Base-by-base conservation (phyloP, 108 stramenopile species). In the Hondaea fermentalgiana region DNA sequence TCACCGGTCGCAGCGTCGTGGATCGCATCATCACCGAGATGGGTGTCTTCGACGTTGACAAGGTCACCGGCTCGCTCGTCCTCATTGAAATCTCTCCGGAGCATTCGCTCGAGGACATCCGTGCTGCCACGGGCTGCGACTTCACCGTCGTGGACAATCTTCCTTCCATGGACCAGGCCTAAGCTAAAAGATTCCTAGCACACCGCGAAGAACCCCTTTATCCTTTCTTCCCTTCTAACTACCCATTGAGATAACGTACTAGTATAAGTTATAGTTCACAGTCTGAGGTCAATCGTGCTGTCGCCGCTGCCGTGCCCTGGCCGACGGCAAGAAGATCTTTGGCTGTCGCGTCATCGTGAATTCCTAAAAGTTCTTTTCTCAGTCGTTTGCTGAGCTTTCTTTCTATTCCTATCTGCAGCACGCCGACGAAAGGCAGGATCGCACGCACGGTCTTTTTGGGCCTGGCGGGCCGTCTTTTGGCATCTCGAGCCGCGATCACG, bases 1-100 rank as follows among this genome's bases (percentile, higher is more conserved):
- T 98, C 19, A 98, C 97, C 45, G 97, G 97, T 28, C 91, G 92
- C 83, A 93, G 90, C 5, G 97, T 98, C 23, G 97, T 98, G 5
- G 95, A 97, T 92, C 91, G 96, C 58, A 97, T 98, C 87, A 98
- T 98, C 87, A 98, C 96, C 12, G 97, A 98, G 60, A 90, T 96
- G 94, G 94, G 94, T 88, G 97, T 98, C 21, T 97, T 98, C 89
- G 96, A 97, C 44, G 21, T 58, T 88, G 58, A 87, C 72, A 59
- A 44, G 44, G 64, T 69, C 25, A 51, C 35, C 29, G 76, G 89
- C 17, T 53, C 45, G 6, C 45, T 83, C 49, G 49, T 45, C 10
- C 76, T 83, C 25, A 23, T 83, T 12, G 76, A 83, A 4, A 83
- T 83, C 23, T 47, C 76, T 23, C 28, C 76, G 45, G 49, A 83